Conservation (phyloP, 768 basidiomycete species). For the Cyclocybe cylindracea region DNA sequence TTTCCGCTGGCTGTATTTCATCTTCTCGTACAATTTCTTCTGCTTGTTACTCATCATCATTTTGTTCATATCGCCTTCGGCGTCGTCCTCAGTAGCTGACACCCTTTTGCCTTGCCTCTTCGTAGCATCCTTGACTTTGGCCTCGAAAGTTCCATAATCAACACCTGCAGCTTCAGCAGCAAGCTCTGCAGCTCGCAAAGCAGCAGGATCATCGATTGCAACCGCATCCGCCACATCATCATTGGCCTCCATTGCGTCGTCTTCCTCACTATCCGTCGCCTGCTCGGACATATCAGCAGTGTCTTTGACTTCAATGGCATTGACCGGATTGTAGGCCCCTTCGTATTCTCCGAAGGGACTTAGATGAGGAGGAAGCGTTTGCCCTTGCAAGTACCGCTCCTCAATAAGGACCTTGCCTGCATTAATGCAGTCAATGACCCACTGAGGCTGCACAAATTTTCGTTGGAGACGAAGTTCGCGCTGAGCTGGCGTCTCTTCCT, state of each 20-base stretch:
- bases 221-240: conserved; percentile 11
- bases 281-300: conserved; percentile 28
- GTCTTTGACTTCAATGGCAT: conserved; percentile 33
- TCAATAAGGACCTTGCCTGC: conserved; percentile 81
- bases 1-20: conserved; percentile 85
- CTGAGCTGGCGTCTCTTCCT: conserved; percentile 55
- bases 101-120: conserved; percentile 38
- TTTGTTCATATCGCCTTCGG: conserved; percentile 90
- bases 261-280: conserved; percentile 15
- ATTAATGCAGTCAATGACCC: conserved; percentile 97
- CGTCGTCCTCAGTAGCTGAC: conserved; percentile 34
- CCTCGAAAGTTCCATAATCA: conserved; percentile 78
- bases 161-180: conserved; percentile 89
- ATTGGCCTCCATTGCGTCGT: conserved; percentile 15
- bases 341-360: conserved; percentile 90
- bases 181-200: conserved; percentile 84
- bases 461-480: conserved; percentile 65
- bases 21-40: conserved; percentile 89
- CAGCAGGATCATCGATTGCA: conserved; percentile 52
- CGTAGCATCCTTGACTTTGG: conserved; percentile 63
- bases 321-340: conserved; percentile 72
- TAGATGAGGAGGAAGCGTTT: conserved; percentile 88
- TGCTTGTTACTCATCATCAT: conserved; percentile 98
- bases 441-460: conserved; percentile 95
- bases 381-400: conserved; percentile 84